Base-by-base conservation (phyloP, 116 monocot species). In the Papilionanthe hybrid region DNA sequence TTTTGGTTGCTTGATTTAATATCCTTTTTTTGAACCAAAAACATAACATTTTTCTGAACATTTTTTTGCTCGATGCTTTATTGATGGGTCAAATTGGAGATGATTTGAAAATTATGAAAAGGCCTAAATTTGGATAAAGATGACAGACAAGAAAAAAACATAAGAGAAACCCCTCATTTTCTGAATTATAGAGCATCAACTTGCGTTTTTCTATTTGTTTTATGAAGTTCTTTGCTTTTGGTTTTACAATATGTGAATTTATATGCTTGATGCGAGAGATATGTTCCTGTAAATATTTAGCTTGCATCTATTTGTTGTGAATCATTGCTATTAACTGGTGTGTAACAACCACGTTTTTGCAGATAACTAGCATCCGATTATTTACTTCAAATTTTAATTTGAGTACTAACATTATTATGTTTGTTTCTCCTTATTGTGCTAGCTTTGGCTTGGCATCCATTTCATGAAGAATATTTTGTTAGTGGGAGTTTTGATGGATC, bases 381-480 rank as follows among this genome's bases (percentile, higher is more conserved):
- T 73, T 44, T 72, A 19, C 15, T 20, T 43, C n/a, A 20, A 44
- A 3, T 43, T 37, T 73, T 42, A 13, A 43, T 9, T 44, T 43
- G 44, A 73, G n/a, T n/a, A 43, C 44, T 73, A 29, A 73, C 73
- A 44, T 5, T 47, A 66, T 77, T 7, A 32, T 43, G 55, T 57
- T 77, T 30, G 57, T 69, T 79, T 25, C 1, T 73, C 42, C 71
- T 43, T 83, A 25, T 84, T 86, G 79, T 77, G 22, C 28, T 83
- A 99, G 99, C 99, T 81, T 84, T 99, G 89, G 99, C 99, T 78
- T 99, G 99, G 99, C 99, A 99, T 89, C 99, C 99, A 75, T 99
- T 99, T 85, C 95, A 99, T 80, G 99, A 99, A 88, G 99, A 99
- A 67, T 99, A 99, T 84, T 99, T 99, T 83, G 95, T 93, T 30